Evolutionary conservation across 129 eudicot species (phyloP), one percentile per base, ranked within the genome.

Genomic region (Kitagawia praeruptora): DNA sequence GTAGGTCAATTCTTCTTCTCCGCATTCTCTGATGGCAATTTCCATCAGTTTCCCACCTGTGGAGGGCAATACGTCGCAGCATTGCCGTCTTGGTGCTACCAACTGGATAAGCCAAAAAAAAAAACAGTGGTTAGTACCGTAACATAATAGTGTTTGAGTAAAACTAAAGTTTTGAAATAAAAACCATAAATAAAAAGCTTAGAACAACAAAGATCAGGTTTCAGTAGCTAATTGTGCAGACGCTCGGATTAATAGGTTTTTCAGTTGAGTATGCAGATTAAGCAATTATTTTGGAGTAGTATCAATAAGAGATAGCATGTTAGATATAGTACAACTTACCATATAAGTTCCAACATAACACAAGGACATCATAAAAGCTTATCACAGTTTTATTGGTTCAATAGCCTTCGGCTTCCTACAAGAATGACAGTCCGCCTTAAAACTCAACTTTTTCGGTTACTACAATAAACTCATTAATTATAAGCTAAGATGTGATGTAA

Each of bases 71-170:
- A 93, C 85, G 14, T 93, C 93, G 40, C 98, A 93, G 75, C 98
- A 91, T 8, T 93, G 97, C 78, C 98, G 85, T 77, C 95, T 87
- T 58, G 98, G 94, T 15, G 98, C 88, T 75, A 77, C 79, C 81
- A 91, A 58, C 98, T 93, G 88, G 6, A 61, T 8, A 39, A 42
- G 48, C 31, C 34, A 61, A n/a, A 61, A 42, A 11, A 72, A 23
- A 5, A 70, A 28, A 8, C 66, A 39, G 19, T 67, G 11, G 73
- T 34, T 67, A 6, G 1, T 10, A 67, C 41, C 40, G 5, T 42
- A 61, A 27, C 42, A 67, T 67, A 4, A 28, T 14, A 27, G 71
- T 25, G 38, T 40, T 27, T 3, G 4, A 54, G 7, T 7, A 7
- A 54, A 54, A 54, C 13, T 54, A 21, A 6, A 21, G 7, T 54